phyloP scores from a whole-genome alignment of 2,329 filamentous ascomycete genomes.

The Ceratocystis papillata region DNA sequence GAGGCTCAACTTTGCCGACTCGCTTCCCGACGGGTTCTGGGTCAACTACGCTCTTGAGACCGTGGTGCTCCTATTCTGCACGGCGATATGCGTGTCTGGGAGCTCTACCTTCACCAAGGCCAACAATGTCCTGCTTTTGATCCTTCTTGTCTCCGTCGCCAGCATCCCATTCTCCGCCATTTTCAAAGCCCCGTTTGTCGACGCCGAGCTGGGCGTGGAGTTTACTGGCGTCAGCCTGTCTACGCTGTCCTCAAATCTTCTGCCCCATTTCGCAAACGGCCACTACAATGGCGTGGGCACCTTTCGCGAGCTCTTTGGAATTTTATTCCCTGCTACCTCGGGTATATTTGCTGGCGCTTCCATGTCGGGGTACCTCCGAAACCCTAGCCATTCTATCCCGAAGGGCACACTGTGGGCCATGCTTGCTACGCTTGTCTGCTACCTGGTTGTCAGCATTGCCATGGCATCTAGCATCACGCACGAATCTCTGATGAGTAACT shows the following conservation, averaged over 20 bases:
- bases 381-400: constrained; percentile 75
- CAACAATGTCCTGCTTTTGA: constrained; percentile 62
- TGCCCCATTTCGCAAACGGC: constrained; percentile 55
- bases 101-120: constrained; percentile 70
- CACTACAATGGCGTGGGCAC: constrained; percentile 53
- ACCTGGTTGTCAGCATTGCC: constrained; percentile 64
- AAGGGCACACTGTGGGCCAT: constrained; percentile 73
- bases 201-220: constrained; percentile 50
- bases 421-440: constrained; percentile 62
- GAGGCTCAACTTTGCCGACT: constrained; percentile 58
- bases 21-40: constrained; percentile 63
- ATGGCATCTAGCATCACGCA: constrained; percentile 68
- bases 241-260: constrained; percentile 63
- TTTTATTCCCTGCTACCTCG: constrained; percentile 60
- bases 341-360: constrained; percentile 63
- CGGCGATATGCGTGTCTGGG: constrained; percentile 64
- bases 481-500: constrained; percentile 59
- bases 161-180: constrained; percentile 75
- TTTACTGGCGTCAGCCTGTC: constrained; percentile 66
- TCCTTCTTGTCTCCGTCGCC: constrained; percentile 61
- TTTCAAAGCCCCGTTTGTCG: constrained; percentile 55
- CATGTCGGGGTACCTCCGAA: constrained; percentile 78
- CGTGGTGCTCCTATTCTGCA: constrained; percentile 58
- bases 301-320: constrained; percentile 75
- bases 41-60: constrained; percentile 67